Conservation (phyloP, 352 stramenopile genomes). For the Phytophthora meadii region DNA sequence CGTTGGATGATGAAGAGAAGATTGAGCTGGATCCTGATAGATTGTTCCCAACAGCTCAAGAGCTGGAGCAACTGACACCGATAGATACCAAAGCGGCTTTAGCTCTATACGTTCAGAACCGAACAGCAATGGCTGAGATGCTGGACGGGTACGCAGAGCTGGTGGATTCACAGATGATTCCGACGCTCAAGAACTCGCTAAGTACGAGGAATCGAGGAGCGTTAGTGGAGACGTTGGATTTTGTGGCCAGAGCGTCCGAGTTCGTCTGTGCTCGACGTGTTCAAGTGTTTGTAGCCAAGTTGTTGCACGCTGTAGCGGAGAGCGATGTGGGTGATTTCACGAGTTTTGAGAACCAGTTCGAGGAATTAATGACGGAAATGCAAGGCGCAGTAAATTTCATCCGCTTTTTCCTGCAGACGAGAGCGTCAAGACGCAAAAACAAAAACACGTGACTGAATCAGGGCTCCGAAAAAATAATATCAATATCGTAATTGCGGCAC, state of each 20-base stretch:
- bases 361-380: constrained; percentile 33
- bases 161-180: constrained; percentile 56
- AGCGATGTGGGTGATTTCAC: constrained; percentile 48
- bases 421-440: constrained; percentile 17
- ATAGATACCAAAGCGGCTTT: constrained; percentile 65
- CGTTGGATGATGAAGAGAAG: constrained; percentile 29
- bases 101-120: constrained; percentile 70
- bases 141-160: constrained; percentile 72
- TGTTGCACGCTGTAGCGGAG: constrained; percentile 64
- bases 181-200: constrained; percentile 49
- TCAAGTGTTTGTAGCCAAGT: constrained; percentile 65
- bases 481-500: no score
- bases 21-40: constrained; percentile 14
- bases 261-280: constrained; percentile 75
- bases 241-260: constrained; percentile 66
- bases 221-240: constrained; percentile 74
- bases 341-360: constrained; percentile 33
- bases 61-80: constrained; percentile 63
- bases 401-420: constrained; percentile 34
- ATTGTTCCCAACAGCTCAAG: constrained; percentile 55
- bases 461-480: no score
- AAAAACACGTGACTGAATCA: constrained; percentile 29
- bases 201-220: constrained; percentile 46
- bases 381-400: constrained; percentile 36
- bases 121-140: constrained; percentile 69